phyloP scores from a whole-genome alignment of 2,329 filamentous ascomycete species.

The Lecanosticta acicola region DNA sequence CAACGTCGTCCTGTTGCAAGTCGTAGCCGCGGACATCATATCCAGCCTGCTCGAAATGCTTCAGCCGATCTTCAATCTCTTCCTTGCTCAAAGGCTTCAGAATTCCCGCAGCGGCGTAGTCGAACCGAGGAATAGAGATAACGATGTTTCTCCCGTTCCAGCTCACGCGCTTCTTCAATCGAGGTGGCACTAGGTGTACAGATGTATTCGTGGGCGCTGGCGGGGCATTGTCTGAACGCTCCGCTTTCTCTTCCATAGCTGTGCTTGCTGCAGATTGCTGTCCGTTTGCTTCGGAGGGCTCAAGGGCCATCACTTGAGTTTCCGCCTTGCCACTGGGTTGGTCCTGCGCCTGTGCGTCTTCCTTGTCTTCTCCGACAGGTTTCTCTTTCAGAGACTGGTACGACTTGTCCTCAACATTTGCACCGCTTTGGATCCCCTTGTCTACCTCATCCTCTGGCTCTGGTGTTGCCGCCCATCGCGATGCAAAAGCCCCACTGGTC shows the following conservation, averaged over 20 bases:
- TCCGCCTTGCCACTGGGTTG: neutral
- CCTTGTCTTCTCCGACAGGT: neutral
- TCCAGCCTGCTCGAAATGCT: slow-evolving; percentile 62
- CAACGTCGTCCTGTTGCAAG: slow-evolving; percentile 46
- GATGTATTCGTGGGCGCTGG: neutral
- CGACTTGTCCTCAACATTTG: neutral
- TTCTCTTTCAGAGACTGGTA: neutral
- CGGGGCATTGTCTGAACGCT: neutral
- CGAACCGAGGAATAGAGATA: slow-evolving; percentile 41
- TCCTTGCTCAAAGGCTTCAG: slow-evolving; percentile 42
- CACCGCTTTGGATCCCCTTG: neutral
- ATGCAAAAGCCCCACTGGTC: slow-evolving; percentile 3
- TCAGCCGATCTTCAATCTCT: slow-evolving; percentile 58
- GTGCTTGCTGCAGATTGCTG: neutral
- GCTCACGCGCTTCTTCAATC: slow-evolving; percentile 40
- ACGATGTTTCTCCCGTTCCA: slow-evolving; percentile 44
- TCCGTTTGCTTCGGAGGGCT: neutral
- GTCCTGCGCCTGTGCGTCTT: neutral
- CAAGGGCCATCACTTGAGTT: neutral
- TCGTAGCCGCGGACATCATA: slow-evolving; percentile 67
- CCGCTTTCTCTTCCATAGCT: neutral
- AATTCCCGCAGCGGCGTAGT: slow-evolving; percentile 39
- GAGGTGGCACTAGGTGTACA: slow-evolving; percentile 29
- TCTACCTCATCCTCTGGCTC: slow-evolving; percentile 2
- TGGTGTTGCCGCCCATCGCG: slow-evolving; percentile 22